phyloP scores from a whole-genome alignment of 208 protist genomes.

The Crithidia fasciculata region DNA sequence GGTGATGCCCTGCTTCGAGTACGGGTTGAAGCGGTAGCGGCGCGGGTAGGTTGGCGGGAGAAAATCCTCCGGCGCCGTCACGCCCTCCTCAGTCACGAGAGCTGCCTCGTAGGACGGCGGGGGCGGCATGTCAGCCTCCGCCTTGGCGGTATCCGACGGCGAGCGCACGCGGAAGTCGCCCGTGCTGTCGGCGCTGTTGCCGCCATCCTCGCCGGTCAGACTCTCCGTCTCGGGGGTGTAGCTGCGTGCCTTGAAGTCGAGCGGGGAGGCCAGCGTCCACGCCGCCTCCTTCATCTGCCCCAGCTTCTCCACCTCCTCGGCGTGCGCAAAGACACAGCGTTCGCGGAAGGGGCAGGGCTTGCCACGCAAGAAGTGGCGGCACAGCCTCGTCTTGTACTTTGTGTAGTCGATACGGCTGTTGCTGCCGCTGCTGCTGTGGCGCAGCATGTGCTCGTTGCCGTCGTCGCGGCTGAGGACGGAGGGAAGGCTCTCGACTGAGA shows the following conservation, averaged over 20 bases:
- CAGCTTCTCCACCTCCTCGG: constrained; percentile 28
- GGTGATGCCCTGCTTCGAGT: constrained; percentile 52
- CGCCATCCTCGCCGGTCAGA: constrained; percentile 16
- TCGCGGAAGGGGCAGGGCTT: constrained; percentile 75
- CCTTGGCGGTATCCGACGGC: not conserved
- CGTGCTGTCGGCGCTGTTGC: constrained; percentile 10
- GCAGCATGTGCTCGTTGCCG: not conserved
- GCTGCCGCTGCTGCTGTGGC: constrained; percentile 16
- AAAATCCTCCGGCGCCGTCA: not conserved
- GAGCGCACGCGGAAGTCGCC: constrained; percentile 3
- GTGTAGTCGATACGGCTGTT: constrained; percentile 67
- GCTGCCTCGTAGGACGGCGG: constrained; percentile 58
- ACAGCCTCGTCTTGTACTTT: constrained; percentile 88
- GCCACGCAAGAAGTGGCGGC: constrained; percentile 74
- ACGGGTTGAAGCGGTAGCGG: constrained; percentile 77
- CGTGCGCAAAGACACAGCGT: constrained; percentile 85
- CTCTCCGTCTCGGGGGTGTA: constrained; percentile 15
- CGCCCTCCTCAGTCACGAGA: constrained; percentile 28
- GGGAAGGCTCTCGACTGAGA: not conserved
- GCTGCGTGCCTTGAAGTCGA: not conserved
- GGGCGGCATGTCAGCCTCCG: constrained; percentile 27
- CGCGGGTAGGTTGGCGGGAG: constrained; percentile 58
- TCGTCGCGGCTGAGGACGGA: not conserved
- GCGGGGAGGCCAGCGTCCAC: constrained; percentile 23
- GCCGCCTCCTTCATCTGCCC: constrained; percentile 15